These are phyloP conservation scores for Eustoma russellianum DNA, from an alignment of 257 asterid genomes.

Conservation along the genomic window DNA sequence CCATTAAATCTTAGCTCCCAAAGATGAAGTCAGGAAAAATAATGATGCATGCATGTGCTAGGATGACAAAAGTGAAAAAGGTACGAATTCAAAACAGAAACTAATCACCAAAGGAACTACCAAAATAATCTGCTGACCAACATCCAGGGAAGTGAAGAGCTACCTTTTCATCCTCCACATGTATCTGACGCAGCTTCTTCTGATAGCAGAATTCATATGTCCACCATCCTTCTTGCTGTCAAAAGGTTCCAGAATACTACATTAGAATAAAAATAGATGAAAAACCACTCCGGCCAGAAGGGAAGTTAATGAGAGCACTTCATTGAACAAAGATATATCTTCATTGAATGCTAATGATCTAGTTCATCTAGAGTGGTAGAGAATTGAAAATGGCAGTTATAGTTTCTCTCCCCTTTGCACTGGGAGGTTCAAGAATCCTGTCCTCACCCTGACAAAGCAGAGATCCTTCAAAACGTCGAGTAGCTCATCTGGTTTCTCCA, in stretches of 20 bases:
- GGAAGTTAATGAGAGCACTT: no score
- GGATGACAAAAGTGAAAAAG: background rate
- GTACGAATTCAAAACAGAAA: background rate
- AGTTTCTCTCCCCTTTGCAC: no score
- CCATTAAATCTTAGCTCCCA: no score
- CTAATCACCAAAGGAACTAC: background rate
- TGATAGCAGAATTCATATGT: slow-evolving; percentile 91
- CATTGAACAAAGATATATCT: no score
- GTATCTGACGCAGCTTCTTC: slow-evolving; percentile 72
- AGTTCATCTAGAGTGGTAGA: no score
- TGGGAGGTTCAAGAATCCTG: background rate
- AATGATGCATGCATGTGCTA: background rate
- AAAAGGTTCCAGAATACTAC: slow-evolving; percentile 15
- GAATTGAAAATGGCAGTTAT: no score
- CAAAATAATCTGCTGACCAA: background rate
- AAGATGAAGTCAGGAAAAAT: background rate
- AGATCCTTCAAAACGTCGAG: slow-evolving; percentile 77
- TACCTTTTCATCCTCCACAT: slow-evolving; percentile 92
- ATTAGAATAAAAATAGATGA: slow-evolving; percentile 7
- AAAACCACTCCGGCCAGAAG: no score
- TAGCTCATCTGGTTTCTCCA: slow-evolving; percentile 95
- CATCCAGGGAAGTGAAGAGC: slow-evolving; percentile 9
- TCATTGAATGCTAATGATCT: no score
- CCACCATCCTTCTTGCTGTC: slow-evolving; percentile 99
- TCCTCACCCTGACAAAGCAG: slow-evolving; percentile 75